phyloP scores from a whole-genome alignment of 1,139 yeast genomes.

The Suhomyces bokatorum region DNA sequence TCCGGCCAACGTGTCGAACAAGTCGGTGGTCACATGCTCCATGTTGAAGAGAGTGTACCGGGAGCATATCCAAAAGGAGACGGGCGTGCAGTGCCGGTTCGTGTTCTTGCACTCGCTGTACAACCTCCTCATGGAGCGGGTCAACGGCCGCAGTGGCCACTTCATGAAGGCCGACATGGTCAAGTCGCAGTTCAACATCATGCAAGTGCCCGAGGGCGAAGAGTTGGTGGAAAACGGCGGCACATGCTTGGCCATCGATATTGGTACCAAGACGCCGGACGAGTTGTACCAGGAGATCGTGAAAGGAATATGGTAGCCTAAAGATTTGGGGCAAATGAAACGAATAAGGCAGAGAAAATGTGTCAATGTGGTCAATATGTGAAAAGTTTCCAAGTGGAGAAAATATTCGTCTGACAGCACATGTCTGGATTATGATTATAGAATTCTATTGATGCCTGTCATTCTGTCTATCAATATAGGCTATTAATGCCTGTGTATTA shows the following conservation, averaged over 20 bases:
- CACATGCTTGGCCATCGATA: constrained; percentile 36
- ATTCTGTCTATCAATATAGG: too few species aligned
- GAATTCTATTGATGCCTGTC: too few species aligned
- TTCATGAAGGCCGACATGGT: constrained; percentile 88
- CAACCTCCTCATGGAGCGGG: constrained; percentile 61
- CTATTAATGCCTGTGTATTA: too few species aligned
- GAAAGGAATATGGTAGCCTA: background rate
- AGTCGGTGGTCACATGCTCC: constrained; percentile 75
- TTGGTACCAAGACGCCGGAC: constrained; percentile 42
- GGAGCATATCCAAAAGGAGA: constrained; percentile 45
- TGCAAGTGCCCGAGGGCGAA: constrained; percentile 63
- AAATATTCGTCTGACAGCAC: too few species aligned
- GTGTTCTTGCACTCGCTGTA: constrained; percentile 66
- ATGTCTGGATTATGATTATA: too few species aligned
- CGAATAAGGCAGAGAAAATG: too few species aligned
- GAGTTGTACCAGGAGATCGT: constrained; percentile 26
- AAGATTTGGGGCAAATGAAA: too few species aligned
- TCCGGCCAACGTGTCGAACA: constrained; percentile 24
- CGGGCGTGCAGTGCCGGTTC: constrained; percentile 48
- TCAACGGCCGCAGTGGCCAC: constrained; percentile 64
- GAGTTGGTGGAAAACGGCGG: constrained; percentile 44
- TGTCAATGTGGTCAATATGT: too few species aligned
- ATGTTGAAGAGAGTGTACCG: constrained; percentile 76
- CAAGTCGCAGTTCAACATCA: constrained; percentile 67
- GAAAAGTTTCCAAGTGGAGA: too few species aligned